phyloP scores from a whole-genome alignment of 2,329 filamentous ascomycete species.

The Emydomyces testavorans region DNA sequence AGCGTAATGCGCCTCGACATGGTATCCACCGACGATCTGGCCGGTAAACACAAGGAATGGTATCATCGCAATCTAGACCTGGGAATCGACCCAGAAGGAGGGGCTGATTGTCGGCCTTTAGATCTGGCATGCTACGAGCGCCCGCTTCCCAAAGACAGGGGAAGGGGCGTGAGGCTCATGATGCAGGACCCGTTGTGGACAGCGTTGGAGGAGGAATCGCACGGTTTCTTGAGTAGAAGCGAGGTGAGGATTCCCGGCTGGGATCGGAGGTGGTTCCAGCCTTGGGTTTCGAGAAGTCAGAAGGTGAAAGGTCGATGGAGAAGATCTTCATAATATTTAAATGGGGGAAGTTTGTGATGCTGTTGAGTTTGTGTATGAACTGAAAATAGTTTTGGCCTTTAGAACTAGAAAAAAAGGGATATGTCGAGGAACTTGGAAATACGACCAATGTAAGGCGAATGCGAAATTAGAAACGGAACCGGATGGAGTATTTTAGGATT shows the following conservation, averaged over 20 bases:
- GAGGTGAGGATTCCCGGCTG: constrained; percentile 23
- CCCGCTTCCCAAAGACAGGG: constrained; percentile 26
- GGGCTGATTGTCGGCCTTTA: constrained; percentile 21
- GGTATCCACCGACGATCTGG: constrained; percentile 34
- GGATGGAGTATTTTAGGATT: no score
- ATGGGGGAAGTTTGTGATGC: background rate
- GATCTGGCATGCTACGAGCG: constrained; percentile 37
- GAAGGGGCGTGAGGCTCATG: constrained; percentile 26
- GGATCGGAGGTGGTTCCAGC: constrained; percentile 29
- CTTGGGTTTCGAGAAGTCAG: constrained; percentile 17
- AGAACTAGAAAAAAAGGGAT: background rate
- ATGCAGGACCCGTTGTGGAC: constrained; percentile 26
- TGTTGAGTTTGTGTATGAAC: background rate
- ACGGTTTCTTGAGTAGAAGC: constrained; percentile 17
- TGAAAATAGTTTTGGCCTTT: background rate
- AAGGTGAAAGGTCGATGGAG: constrained; percentile 25
- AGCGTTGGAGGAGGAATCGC: constrained; percentile 13
- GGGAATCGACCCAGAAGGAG: constrained; percentile 19
- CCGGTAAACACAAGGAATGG: constrained; percentile 24
- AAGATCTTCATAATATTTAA: constrained; percentile 11
- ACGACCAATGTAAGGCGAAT: no score
- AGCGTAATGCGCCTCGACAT: constrained; percentile 36
- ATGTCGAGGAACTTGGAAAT: no score
- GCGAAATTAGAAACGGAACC: background rate
- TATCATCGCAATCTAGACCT: constrained; percentile 25